These are phyloP conservation scores for Penicillium oxalicum DNA, from an alignment of 2,329 filamentous ascomycete species.

Conservation along the genomic window DNA sequence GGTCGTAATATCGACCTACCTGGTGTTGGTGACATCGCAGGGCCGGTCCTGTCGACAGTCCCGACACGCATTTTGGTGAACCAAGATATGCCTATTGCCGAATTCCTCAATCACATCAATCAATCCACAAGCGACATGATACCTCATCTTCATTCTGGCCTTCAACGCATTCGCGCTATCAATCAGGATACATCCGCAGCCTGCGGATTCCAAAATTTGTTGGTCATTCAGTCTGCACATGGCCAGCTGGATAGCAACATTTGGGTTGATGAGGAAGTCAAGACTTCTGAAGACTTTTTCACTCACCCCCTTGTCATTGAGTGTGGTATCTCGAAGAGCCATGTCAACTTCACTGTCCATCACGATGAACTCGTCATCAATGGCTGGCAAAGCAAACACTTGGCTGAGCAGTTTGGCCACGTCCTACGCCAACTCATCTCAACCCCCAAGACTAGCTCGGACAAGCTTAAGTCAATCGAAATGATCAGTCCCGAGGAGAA, in stretches of 20 bases:
- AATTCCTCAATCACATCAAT: conserved; percentile 55
- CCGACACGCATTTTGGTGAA: conserved; percentile 39
- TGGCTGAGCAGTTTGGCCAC: conserved; percentile 47
- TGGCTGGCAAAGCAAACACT: conserved; percentile 47
- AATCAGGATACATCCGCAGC: conserved; percentile 43
- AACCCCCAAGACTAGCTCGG: conserved; percentile 15
- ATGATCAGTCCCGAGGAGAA: conserved; percentile 31
- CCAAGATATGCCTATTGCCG: conserved; percentile 30
- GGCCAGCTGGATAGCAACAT: conserved; percentile 19
- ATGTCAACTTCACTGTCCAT: conserved; percentile 56
- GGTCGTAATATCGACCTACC: conserved; percentile 49
- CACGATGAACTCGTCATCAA: conserved; percentile 58
- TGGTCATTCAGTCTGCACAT: conserved; percentile 38
- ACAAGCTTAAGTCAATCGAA: conserved; percentile 26
- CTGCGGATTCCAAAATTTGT: conserved; percentile 44
- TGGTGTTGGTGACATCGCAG: conserved; percentile 46
- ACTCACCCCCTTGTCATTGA: conserved; percentile 61
- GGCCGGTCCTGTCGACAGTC: conserved; percentile 35
- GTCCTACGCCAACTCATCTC: conserved; percentile 32
- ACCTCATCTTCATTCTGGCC: conserved; percentile 59
- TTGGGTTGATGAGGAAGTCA: conserved; percentile 40
- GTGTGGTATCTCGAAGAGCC: conserved; percentile 51
- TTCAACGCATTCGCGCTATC: conserved; percentile 49
- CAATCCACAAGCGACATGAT: conserved; percentile 53
- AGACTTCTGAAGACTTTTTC: conserved; percentile 53